A percentile compares a stretch with the other conserved stretches of the same genome.
These are phyloP conservation scores for Sideroxylon spinosum DNA, from an alignment of 179 eudicot species.

Conservation along the genomic window DNA sequence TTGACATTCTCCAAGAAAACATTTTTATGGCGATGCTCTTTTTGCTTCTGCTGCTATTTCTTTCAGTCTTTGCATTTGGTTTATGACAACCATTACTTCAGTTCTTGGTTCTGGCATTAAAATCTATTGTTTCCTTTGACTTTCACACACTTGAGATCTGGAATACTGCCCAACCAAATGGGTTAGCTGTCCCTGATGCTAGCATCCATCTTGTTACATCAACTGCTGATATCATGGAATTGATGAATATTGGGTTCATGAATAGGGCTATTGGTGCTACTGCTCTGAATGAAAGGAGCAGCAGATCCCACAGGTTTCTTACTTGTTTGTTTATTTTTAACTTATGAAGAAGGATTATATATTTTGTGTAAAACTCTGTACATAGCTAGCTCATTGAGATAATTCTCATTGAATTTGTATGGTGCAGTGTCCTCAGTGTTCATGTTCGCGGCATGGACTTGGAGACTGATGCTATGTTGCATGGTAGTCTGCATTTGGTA, in stretches of 20 bases:
- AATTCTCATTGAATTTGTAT: constrained; percentile 10
- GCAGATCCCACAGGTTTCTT: constrained; percentile 88
- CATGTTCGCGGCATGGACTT: constrained; percentile 88
- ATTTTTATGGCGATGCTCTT: background rate
- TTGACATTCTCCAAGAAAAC: background rate
- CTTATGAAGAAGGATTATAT: background rate
- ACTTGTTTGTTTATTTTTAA: background rate
- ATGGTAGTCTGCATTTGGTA: constrained; percentile 90
- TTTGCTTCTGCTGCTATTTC: background rate
- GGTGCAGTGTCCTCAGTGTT: constrained; percentile 81
- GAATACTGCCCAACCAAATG: constrained; percentile 85
- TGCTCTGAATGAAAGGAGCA: constrained; percentile 93
- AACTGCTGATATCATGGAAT: constrained; percentile 76
- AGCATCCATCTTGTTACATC: constrained; percentile 88
- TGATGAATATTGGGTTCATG: constrained; percentile 85
- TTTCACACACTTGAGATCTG: constrained; percentile 91
- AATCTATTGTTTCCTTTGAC: constrained; percentile 50
- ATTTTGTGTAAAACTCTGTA: background rate
- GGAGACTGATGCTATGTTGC: constrained; percentile 63
- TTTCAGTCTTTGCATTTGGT: background rate
- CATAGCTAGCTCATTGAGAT: background rate
- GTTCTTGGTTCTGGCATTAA: background rate
- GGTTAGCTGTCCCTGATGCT: constrained; percentile 94
- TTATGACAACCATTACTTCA: background rate
- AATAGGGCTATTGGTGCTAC: constrained; percentile 95